Base-by-base conservation (phyloP, 225 moss, liverwort and hornwort genomes). In the Asterella californica region DNA sequence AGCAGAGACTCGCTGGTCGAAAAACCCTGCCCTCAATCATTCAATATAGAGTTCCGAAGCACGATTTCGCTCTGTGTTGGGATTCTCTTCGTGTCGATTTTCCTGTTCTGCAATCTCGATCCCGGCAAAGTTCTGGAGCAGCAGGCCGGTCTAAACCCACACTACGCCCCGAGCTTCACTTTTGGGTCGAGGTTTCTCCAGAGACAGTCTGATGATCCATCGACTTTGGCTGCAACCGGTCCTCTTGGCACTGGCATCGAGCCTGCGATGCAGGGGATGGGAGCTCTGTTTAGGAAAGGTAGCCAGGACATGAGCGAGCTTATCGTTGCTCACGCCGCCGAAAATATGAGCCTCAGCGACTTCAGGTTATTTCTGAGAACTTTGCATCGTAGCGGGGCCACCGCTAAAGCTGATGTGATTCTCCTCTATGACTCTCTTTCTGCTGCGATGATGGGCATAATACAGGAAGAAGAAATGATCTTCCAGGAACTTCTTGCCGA, bases 251-350 rank as follows among this genome's bases (percentile, higher is more conserved):
- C 27, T 19, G 25, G 48, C 11, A 10, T 52, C 14, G 61, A 74
- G 33, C 74, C 81, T 38, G 81, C 76, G 34, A 50, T 76, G 66
- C 81, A 82, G 68, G 81, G 81, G 5, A 82, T 82, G 81, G 81
- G 81, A 55, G 69, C 75, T 59, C 57, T 68, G 54, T 82, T 82
- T n/a, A 69, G 81, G 59, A 64, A 57, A 22, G 81, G 76, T n/a
- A 82, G 29, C 18, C 47, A 53, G 46, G 61, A 67, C 9, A 82
- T 82, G 81, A 68, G 53, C 49, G 81, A 76, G 57, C 57, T 82
- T 1, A 76, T 82, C 36, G 76, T 82, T 29, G 81, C 81, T 18
- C 81, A 82, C 57, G 52, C 67, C 4, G 19, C 53, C 9, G 76
- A 82, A 46, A 82, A 76, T 32, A 59, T 70, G 65, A 82, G 76